A percentile compares a stretch with the other conserved stretches of the same genome.
Conservation (phyloP, 257 asterid genomes). For the Lavandula angustifolia region DNA sequence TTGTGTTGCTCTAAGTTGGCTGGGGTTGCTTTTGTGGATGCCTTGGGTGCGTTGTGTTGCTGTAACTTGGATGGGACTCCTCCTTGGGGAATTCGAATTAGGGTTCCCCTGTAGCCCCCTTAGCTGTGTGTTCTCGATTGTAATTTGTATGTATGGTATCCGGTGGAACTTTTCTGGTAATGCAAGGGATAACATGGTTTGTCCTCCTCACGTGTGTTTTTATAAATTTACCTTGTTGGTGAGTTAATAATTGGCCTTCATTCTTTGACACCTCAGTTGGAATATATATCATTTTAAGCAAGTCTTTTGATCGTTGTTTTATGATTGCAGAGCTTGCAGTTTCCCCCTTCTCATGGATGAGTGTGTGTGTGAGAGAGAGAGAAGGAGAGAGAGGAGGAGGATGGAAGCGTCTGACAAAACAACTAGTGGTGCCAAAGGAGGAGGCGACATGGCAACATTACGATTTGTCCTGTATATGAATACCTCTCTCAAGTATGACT, state of each 20-base stretch:
- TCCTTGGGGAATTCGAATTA: not conserved
- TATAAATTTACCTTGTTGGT: slow-evolving; percentile 36
- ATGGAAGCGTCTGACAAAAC: slow-evolving; percentile 37
- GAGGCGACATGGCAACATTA: slow-evolving; percentile 29
- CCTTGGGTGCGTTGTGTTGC: not conserved
- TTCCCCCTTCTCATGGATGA: not conserved
- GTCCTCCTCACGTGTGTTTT: slow-evolving; percentile 21
- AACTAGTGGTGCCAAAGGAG: slow-evolving; percentile 35
- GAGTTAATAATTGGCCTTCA: slow-evolving; percentile 24
- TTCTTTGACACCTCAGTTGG: slow-evolving; percentile 32
- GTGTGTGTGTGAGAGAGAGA: not conserved
- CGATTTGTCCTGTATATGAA: slow-evolving; percentile 15
- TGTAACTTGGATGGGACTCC: not conserved
- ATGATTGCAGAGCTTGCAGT: slow-evolving; percentile 23
- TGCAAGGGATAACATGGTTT: slow-evolving; percentile 26
- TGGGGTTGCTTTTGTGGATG: not conserved
- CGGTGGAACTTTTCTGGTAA: not conserved
- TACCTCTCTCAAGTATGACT: not conserved
- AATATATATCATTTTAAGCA: slow-evolving; percentile 33
- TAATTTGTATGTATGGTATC: not conserved
- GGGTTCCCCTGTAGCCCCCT: too few species aligned
- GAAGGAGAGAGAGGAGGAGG: not conserved
- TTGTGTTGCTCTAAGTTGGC: not conserved
- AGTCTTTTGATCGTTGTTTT: slow-evolving; percentile 27
- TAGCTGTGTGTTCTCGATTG: too few species aligned